Evolutionary conservation across 1,284 basidiomycete species (phyloP).

Genomic region (Coniferiporia weirii): DNA sequence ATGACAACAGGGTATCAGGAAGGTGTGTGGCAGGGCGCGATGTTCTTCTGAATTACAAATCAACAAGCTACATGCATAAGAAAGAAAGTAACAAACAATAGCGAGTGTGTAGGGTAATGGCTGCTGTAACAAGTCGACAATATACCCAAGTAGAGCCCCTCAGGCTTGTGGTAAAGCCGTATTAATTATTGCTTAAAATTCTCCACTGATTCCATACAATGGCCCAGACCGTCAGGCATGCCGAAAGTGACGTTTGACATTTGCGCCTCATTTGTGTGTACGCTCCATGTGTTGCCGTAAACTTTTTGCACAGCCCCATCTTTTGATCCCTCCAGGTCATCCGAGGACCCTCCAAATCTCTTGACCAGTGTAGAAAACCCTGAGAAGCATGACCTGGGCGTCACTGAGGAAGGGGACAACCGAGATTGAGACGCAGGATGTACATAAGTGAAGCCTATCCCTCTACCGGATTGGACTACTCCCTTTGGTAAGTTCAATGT

Average conservation of each 20-base stretch:
- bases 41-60: too few species aligned
- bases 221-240: constrained; percentile 17
- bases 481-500: constrained; percentile 13
- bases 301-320: constrained; percentile 14
- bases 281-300: constrained; percentile 16
- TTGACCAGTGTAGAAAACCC: neutral
- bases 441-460: constrained; percentile 15
- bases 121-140: neutral
- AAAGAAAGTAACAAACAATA: too few species aligned
- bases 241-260: constrained; percentile 16
- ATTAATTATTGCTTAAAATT: neutral
- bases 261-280: constrained; percentile 12
- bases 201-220: constrained; percentile 8
- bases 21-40: neutral
- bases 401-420: constrained; percentile 9
- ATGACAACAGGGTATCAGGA: neutral
- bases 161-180: neutral
- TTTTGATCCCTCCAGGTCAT: constrained; percentile 4
- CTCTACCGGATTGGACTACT: constrained; percentile 13
- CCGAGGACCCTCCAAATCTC: neutral
- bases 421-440: constrained; percentile 13
- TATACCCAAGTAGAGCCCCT: too few species aligned
- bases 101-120: neutral
- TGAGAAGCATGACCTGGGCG: constrained; percentile 12
- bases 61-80: too few species aligned